These are phyloP conservation scores for Piloderma croceum DNA, from an alignment of 768 basidiomycete genomes.

Conservation along the genomic window DNA sequence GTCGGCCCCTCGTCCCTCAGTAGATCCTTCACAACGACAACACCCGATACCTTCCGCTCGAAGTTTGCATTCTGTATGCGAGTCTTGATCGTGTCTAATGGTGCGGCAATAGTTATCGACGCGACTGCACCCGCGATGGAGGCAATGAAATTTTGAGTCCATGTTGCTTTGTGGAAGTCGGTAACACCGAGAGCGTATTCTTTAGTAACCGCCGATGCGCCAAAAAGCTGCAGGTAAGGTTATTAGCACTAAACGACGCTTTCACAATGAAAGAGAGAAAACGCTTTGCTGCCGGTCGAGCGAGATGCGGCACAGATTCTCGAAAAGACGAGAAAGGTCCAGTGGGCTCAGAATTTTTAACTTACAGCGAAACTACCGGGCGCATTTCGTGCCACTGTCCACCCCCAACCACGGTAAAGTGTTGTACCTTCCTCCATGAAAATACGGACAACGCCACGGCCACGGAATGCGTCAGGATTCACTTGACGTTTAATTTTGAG, in stretches of 20 bases:
- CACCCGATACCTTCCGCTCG: conserved; percentile 73
- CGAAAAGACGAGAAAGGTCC: no score
- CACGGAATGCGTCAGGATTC: conserved; percentile 97
- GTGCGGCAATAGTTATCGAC: conserved; percentile 93
- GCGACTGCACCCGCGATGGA: conserved; percentile 92
- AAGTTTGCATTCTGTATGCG: conserved; percentile 99
- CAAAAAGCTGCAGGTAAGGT: conserved; percentile 72
- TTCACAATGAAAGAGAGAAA: no score
- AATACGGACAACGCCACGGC: conserved; percentile 84
- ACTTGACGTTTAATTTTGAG: conserved; percentile 99
- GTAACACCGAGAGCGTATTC: conserved; percentile 84
- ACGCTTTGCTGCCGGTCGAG: no score
- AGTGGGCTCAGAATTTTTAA: no score
- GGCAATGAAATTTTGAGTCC: conserved; percentile 95
- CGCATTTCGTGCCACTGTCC: conserved; percentile 97
- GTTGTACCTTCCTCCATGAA: conserved; percentile 87
- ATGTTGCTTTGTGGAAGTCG: conserved; percentile 94
- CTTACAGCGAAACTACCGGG: conserved; percentile 95
- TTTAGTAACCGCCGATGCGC: conserved; percentile 91
- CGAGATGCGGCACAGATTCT: no score
- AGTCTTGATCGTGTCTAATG: conserved; percentile 93
- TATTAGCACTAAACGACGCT: not conserved
- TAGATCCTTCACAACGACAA: conserved; percentile 79
- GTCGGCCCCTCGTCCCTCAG: conserved; percentile 76
- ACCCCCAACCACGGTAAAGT: conserved; percentile 96